These are phyloP conservation scores for Rhizodiscina lignyota DNA, from an alignment of 495 filamentous ascomycete species.

Conservation along the genomic window DNA sequence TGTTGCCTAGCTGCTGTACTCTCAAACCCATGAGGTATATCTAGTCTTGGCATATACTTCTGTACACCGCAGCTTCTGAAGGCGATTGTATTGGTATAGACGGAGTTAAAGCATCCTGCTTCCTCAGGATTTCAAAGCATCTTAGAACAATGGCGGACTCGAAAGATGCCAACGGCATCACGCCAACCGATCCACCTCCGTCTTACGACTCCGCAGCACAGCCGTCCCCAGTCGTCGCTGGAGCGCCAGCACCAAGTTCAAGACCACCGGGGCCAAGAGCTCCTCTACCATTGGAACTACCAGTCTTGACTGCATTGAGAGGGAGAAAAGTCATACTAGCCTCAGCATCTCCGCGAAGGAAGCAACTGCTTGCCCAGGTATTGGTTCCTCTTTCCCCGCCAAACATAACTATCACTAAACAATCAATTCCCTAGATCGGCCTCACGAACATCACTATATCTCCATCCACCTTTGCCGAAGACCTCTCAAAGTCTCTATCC, in stretches of 20 bases:
- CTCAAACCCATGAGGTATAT: too few relatives aligned
- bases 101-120: too few relatives aligned
- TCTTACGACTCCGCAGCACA: neutral
- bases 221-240: too few relatives aligned
- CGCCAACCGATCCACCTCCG: neutral
- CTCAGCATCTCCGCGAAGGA: slow-evolving; percentile 69
- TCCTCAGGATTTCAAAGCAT: too few relatives aligned
- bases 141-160: too few relatives aligned
- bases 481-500: slow-evolving; percentile 62
- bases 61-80: too few relatives aligned
- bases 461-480: slow-evolving; percentile 64
- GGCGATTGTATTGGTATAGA: too few relatives aligned
- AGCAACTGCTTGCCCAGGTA: slow-evolving; percentile 54
- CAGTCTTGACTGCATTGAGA: slow-evolving; percentile 54
- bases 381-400: neutral
- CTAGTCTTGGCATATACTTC: too few relatives aligned
- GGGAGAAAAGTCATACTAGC: slow-evolving; percentile 71
- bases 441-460: slow-evolving; percentile 62
- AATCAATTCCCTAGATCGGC: slow-evolving; percentile 33
- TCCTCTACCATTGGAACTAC: slow-evolving; percentile 54
- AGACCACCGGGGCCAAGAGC: too few relatives aligned
- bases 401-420: slow-evolving; percentile 1
- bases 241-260: too few relatives aligned
- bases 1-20: too few relatives aligned
- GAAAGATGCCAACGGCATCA: too few relatives aligned